A percentile compares a stretch with the other conserved stretches of the same genome.
These are phyloP conservation scores for Boletus subparvulus DNA, from an alignment of 768 basidiomycete genomes.

Conservation along the genomic window DNA sequence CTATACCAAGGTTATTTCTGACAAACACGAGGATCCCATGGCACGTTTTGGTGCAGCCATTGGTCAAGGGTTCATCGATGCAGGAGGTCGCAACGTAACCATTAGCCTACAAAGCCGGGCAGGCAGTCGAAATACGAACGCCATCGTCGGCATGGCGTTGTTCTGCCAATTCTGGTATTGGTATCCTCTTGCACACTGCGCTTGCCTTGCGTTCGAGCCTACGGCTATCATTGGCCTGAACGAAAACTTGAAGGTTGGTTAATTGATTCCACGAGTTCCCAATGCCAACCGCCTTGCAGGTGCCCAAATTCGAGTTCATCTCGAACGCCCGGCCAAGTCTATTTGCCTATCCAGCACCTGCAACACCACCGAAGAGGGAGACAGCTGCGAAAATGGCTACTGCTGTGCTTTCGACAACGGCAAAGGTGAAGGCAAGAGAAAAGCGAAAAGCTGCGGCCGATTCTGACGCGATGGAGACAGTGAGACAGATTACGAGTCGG, in stretches of 20 bases:
- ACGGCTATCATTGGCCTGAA: conserved; percentile 94
- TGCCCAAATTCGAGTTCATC: conserved; percentile 89
- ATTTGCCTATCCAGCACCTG: conserved; percentile 87
- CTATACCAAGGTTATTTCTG: conserved; percentile 84
- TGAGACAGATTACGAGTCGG: conserved; percentile 37
- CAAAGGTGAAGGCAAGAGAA: conserved; percentile 93
- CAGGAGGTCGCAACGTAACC: conserved; percentile 94
- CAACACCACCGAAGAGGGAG: conserved; percentile 91
- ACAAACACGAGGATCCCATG: conserved; percentile 99
- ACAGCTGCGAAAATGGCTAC: conserved; percentile 88
- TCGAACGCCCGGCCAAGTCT: conserved; percentile 89
- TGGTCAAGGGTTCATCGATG: conserved; percentile 96
- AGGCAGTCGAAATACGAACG: conserved; percentile 88
- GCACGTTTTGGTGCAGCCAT: conserved; percentile 96
- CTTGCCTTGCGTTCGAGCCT: conserved; percentile 89
- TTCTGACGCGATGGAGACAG: conserved; percentile 78
- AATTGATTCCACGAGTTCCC: not conserved
- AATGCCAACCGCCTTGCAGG: conserved; percentile 43
- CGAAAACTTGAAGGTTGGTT: conserved; percentile 73
- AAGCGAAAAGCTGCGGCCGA: conserved; percentile 88
- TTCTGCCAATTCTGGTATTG: conserved; percentile 99
- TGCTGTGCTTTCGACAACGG: conserved; percentile 95
- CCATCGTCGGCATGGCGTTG: conserved; percentile 96
- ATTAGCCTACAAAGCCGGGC: conserved; percentile 92
- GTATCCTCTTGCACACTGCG: conserved; percentile 96